These are phyloP conservation scores for Dipteronia sinensis DNA, from an alignment of 345 rosid genomes.

Conservation along the genomic window DNA sequence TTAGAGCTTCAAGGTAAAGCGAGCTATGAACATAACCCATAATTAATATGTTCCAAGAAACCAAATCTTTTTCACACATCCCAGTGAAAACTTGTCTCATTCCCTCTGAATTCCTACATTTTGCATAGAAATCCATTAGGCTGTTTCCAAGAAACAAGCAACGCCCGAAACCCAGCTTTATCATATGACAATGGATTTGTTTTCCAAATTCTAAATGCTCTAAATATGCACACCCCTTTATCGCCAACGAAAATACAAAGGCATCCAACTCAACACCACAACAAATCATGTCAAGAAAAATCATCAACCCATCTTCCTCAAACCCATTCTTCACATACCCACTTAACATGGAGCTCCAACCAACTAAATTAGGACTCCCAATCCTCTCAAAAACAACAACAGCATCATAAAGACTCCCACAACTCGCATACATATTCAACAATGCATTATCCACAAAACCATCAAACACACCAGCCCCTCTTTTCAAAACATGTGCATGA, in stretches of 20 bases:
- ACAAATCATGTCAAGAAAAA: conserved; percentile 25
- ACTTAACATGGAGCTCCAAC: conserved; percentile 32
- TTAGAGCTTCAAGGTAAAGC: conserved; percentile 27
- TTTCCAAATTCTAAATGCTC: conserved; percentile 22
- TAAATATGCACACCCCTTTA: conserved; percentile 25
- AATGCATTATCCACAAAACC: conserved; percentile 33
- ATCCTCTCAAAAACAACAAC: conserved; percentile 24
- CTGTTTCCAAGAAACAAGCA: conserved; percentile 29
- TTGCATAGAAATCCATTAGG: conserved; percentile 36
- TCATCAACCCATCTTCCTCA: conserved; percentile 24
- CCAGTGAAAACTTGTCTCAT: conserved; percentile 24
- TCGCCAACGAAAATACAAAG: conserved; percentile 26
- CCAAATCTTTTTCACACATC: conserved; percentile 29
- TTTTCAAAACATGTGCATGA: conserved; percentile 31
- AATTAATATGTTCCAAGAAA: conserved; percentile 39
- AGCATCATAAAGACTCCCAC: conserved; percentile 27
- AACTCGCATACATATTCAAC: conserved; percentile 37
- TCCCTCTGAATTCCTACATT: conserved; percentile 24
- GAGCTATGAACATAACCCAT: conserved; percentile 31
- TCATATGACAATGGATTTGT: conserved; percentile 25
- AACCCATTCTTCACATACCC: conserved; percentile 31
- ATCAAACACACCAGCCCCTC: conserved; percentile 26
- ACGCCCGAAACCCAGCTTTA: conserved; percentile 22
- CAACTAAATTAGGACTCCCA: conserved; percentile 31
- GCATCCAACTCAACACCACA: conserved; percentile 23